phyloP scores from a whole-genome alignment of 1,139 yeast species.

The Geotrichum macrosporum region DNA sequence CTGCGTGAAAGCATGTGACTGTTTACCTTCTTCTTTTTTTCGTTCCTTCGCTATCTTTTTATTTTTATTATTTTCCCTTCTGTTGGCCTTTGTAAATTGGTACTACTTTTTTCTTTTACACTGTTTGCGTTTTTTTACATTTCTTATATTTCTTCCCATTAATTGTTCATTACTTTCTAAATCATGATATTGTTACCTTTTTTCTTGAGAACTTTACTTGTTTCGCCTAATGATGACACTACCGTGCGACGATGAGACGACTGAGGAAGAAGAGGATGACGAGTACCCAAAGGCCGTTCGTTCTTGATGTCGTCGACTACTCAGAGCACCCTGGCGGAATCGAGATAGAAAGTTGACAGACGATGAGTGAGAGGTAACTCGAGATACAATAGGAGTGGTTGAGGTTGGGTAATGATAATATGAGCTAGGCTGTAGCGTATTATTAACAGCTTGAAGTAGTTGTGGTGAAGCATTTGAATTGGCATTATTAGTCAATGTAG shows the following conservation, averaged over 20 bases:
- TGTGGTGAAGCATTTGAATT: background rate
- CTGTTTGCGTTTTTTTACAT: too few species aligned
- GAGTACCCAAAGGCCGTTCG: background rate
- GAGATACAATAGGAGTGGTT: background rate
- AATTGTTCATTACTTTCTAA: too few species aligned
- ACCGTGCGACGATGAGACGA: constrained; percentile 5
- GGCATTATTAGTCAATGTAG: too few species aligned
- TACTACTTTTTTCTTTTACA: too few species aligned
- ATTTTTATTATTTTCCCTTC: background rate
- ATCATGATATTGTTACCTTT: constrained; percentile 3
- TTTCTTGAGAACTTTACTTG: background rate
- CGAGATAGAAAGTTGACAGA: constrained; percentile 5
- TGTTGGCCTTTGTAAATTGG: too few species aligned
- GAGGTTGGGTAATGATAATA: constrained; percentile 1
- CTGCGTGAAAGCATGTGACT: background rate
- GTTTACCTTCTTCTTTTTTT: background rate
- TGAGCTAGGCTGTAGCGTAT: background rate
- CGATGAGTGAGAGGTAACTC: constrained; percentile 6
- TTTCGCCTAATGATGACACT: constrained; percentile 9
- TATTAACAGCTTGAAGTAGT: background rate
- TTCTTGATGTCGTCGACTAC: background rate
- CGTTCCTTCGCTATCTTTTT: background rate
- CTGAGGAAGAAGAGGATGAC: background rate
- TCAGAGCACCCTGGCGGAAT: too few species aligned
- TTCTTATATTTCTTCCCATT: too few species aligned